A percentile compares a stretch with the other conserved stretches of the same genome.
phyloP scores from a whole-genome alignment of 2,329 filamentous ascomycete genomes.

The Ustilaginoidea virens region DNA sequence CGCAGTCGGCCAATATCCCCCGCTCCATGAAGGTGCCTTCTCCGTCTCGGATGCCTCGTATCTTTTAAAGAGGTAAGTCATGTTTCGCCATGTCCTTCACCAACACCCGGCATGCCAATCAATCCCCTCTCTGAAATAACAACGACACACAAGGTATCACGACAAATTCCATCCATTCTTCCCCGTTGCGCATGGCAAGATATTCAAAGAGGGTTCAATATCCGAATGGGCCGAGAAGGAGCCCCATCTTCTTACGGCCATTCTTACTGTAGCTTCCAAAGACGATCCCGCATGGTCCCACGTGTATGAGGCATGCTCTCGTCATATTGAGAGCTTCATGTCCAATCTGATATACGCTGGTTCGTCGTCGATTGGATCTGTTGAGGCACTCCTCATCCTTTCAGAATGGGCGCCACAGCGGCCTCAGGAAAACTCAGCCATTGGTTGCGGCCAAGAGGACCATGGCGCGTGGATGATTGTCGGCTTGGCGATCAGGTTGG shows the following conservation, averaged over 20 bases:
- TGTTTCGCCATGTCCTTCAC: neutral
- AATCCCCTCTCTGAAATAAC: neutral
- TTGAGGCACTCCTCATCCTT: conserved; percentile 53
- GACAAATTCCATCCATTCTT: conserved; percentile 56
- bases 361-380: conserved; percentile 52
- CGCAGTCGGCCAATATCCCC: conserved; percentile 13
- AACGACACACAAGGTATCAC: conserved; percentile 31
- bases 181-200: conserved; percentile 46
- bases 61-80: conserved; percentile 14
- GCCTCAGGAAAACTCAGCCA: conserved; percentile 41
- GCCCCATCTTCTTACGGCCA: conserved; percentile 52
- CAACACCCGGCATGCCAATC: conserved; percentile 3
- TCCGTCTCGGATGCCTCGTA: conserved; percentile 11
- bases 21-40: conserved; percentile 16
- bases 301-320: conserved; percentile 49
- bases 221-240: conserved; percentile 43
- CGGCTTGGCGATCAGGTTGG: conserved; percentile 51
- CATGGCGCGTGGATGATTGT: conserved; percentile 67
- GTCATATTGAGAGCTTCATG: conserved; percentile 54
- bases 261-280: conserved; percentile 56
- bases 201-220: conserved; percentile 36
- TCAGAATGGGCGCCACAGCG: conserved; percentile 61
- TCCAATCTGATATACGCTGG: conserved; percentile 51
- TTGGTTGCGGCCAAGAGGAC: conserved; percentile 59
- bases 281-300: conserved; percentile 49